Evolutionary conservation across 73 alveolate species (phyloP).

Genomic region (Tetrahymena thermophila): DNA sequence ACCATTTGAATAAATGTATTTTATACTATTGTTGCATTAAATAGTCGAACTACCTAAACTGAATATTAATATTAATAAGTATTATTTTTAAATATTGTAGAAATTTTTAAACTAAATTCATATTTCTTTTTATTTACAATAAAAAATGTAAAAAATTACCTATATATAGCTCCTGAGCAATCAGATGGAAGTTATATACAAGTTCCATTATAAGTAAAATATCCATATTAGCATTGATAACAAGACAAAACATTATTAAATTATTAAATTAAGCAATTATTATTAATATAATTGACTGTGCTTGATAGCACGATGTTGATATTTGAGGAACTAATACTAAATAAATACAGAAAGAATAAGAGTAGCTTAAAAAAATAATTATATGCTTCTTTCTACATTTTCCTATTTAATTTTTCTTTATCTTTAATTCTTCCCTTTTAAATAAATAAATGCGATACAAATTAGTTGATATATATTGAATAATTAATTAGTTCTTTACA

Average conservation of each 20-base stretch:
- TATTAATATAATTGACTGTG: not conserved
- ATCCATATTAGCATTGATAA: not conserved
- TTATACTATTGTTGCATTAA: not conserved
- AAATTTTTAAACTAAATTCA: no score
- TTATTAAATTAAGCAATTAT: not conserved
- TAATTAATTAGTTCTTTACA: no score
- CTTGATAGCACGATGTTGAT: not conserved
- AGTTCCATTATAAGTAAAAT: not conserved
- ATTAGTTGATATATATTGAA: no score
- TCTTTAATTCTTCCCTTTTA: no score
- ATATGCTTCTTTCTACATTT: no score
- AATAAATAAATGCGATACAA: no score
- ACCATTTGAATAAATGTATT: not conserved
- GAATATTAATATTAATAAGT: not conserved
- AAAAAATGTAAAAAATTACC: not conserved
- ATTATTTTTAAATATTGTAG: no score
- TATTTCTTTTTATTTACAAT: no score
- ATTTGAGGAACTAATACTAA: no score
- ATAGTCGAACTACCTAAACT: not conserved
- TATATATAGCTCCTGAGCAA: not conserved
- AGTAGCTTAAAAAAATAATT: no score
- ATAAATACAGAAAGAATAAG: not conserved
- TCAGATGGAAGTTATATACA: not conserved
- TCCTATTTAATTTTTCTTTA: no score
- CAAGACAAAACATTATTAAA: not conserved